phyloP scores from a whole-genome alignment of 164 flowering plant species.

The Protea cynaroides region DNA sequence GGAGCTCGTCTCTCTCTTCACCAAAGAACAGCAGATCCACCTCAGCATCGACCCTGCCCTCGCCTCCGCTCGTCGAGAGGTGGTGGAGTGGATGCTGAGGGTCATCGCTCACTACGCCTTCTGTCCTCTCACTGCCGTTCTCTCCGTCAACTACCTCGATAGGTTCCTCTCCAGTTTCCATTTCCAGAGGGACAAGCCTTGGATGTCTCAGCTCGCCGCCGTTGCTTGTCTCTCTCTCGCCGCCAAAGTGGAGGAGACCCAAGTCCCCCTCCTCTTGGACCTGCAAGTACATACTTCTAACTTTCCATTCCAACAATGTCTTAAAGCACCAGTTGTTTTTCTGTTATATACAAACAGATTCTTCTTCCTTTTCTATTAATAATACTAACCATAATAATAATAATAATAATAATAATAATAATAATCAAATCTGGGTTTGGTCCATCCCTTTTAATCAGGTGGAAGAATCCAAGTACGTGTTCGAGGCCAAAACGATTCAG shows the following conservation, averaged over 20 bases:
- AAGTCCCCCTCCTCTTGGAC: conserved; percentile 71
- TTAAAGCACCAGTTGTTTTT: not conserved
- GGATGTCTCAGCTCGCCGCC: conserved; percentile 80
- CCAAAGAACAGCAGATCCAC: conserved; percentile 37
- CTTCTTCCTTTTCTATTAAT: not conserved
- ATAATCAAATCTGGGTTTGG: not conserved
- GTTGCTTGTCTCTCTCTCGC: conserved; percentile 88
- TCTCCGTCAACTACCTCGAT: conserved; percentile 70
- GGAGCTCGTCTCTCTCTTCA: conserved; percentile 40
- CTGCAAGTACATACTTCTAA: conserved; percentile 48
- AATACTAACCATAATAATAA: no score
- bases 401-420: no score
- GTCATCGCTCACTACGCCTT: conserved; percentile 53
- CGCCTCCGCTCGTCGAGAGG: conserved; percentile 38
- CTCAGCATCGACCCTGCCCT: conserved; percentile 25
- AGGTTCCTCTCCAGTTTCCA: conserved; percentile 52
- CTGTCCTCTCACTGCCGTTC: conserved; percentile 63
- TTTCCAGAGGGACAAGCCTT: conserved; percentile 58
- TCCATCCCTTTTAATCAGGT: conserved; percentile 33
- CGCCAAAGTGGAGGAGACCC: conserved; percentile 86
- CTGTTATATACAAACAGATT: not conserved
- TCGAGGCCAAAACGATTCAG: conserved; percentile 77
- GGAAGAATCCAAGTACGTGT: conserved; percentile 51
- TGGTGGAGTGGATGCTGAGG: conserved; percentile 70
- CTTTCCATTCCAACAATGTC: not conserved